phyloP scores from a whole-genome alignment of 805 yeast species.

The Teunomyces pallodes region DNA sequence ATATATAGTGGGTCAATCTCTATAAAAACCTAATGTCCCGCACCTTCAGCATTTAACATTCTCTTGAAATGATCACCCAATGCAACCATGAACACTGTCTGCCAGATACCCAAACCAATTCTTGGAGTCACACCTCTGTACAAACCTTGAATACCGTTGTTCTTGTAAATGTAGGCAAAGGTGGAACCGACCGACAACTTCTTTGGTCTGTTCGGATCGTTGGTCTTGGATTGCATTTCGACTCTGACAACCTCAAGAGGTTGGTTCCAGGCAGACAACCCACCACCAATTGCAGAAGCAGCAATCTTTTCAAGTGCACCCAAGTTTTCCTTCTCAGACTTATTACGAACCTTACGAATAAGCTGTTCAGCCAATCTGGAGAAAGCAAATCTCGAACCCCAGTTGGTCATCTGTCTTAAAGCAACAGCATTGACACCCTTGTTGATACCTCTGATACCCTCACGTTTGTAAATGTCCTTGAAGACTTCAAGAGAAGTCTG shows the following conservation, averaged over 20 bases:
- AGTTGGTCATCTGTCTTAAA: slow-evolving; percentile 97
- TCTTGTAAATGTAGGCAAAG: slow-evolving; percentile 74
- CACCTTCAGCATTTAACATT: slow-evolving; percentile 41
- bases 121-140: slow-evolving; percentile 97
- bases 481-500: slow-evolving; percentile 83
- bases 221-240: slow-evolving; percentile 95
- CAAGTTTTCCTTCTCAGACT: slow-evolving; percentile 57
- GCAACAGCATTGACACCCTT: slow-evolving; percentile 99
- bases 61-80: slow-evolving; percentile 77
- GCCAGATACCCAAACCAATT: slow-evolving; percentile 96
- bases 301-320: slow-evolving; percentile 75
- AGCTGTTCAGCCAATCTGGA: slow-evolving; percentile 87
- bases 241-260: slow-evolving; percentile 97
- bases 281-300: slow-evolving; percentile 93
- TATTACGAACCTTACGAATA: slow-evolving; percentile 63
- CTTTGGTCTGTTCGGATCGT: slow-evolving; percentile 93
- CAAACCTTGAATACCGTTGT: slow-evolving; percentile 84
- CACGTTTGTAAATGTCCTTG: slow-evolving; percentile 74
- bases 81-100: slow-evolving; percentile 97
- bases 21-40: slow-evolving; percentile 26
- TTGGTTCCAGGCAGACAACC: slow-evolving; percentile 97
- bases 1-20: neutral
- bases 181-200: slow-evolving; percentile 77
- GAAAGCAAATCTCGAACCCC: slow-evolving; percentile 97
- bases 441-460: slow-evolving; percentile 93